Evolutionary conservation across 139 green algal genomes (phyloP).

Genomic region (Ettlia oleoabundans): DNA sequence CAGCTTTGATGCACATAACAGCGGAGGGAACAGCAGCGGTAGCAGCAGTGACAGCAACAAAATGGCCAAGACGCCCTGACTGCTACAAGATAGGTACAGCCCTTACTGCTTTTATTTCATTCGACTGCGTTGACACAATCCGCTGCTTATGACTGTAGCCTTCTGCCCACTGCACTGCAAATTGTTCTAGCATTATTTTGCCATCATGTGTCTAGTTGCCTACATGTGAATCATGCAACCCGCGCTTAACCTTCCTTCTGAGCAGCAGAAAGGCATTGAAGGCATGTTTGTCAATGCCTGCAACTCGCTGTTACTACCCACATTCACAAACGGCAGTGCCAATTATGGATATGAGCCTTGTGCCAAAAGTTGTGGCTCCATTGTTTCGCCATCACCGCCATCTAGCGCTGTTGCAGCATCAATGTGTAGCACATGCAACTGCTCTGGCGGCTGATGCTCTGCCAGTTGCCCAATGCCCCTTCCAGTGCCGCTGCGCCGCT

Average conservation of each 20-base stretch:
- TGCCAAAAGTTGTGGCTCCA: neutral
- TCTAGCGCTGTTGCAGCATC: neutral
- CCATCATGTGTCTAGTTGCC: neutral
- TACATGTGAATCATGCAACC: neutral
- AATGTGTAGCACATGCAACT: conserved; percentile 3
- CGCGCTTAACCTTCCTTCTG: neutral
- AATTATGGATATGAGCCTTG: neutral
- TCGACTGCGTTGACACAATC: no score
- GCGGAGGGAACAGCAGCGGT: neutral
- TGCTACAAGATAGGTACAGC: no score
- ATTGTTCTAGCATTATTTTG: neutral
- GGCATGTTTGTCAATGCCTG: neutral
- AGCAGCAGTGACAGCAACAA: neutral
- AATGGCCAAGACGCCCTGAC: no score
- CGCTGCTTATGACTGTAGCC: no score
- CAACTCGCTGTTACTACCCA: no score
- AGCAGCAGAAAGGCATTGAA: no score
- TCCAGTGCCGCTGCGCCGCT: neutral
- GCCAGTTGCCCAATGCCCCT: neutral
- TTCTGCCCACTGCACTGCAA: no score
- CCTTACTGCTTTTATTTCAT: no score
- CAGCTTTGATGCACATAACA: neutral
- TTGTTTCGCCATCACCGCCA: neutral
- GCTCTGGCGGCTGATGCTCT: neutral
- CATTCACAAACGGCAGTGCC: no score